Evolutionary conservation across 305 asterid species (phyloP).

Genomic region (Fraxinus platypoda): DNA sequence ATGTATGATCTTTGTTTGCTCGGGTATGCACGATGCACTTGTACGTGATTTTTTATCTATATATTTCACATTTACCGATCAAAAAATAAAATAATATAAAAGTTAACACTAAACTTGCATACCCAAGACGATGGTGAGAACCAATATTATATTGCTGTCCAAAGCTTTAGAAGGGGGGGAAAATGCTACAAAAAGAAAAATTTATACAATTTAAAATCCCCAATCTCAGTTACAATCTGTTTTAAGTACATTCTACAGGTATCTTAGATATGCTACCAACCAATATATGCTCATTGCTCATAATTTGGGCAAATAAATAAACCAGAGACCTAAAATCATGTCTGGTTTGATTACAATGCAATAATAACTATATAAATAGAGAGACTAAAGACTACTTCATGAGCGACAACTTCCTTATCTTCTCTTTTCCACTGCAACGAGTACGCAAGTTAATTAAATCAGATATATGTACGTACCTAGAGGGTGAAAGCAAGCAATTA

Average conservation of each 20-base stretch:
- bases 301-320: neutral
- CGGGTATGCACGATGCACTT: too few relatives aligned
- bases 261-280: neutral
- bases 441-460: neutral
- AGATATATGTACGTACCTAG: neutral
- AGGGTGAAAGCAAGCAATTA: neutral
- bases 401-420: neutral
- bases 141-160: neutral
- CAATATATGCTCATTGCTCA: neutral
- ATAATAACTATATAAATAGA: neutral
- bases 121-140: neutral
- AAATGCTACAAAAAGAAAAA: neutral
- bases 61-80: too few relatives aligned
- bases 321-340: neutral
- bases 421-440: conserved; percentile 2
- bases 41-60: too few relatives aligned
- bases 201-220: neutral
- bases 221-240: neutral
- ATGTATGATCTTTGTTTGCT: too few relatives aligned
- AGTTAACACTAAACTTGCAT: neutral
- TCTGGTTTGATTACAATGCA: neutral
- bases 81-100: too few relatives aligned
- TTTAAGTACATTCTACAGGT: neutral
- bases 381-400: neutral
- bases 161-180: neutral